Percentiles rank a stretch among this genome's conserved stretches.
phyloP scores from a whole-genome alignment of 129 eudicot species.

The Artemisia tridentata region DNA sequence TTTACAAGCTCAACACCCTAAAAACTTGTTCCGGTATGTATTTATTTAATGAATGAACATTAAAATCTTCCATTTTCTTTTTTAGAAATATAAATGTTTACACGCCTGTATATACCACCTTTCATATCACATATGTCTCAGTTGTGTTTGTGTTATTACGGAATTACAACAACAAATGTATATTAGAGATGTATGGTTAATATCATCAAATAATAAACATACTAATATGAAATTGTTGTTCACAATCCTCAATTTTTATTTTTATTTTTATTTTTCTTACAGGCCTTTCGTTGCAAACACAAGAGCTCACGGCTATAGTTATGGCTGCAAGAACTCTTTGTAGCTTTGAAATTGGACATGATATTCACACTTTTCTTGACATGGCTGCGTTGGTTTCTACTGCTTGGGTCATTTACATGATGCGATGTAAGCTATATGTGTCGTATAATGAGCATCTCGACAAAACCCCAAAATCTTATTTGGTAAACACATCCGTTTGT shows the following conservation, averaged over 20 bases:
- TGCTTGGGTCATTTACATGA: conserved; percentile 83
- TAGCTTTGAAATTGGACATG: conserved; percentile 51
- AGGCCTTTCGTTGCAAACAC: conserved; percentile 88
- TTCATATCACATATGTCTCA: too few relatives aligned
- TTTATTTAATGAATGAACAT: too few relatives aligned
- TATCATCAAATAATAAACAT: neutral
- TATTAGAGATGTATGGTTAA: neutral
- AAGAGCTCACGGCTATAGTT: conserved; percentile 81
- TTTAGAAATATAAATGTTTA: too few relatives aligned
- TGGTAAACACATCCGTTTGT: conserved; percentile 37
- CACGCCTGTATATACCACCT: too few relatives aligned
- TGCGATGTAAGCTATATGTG: conserved; percentile 51
- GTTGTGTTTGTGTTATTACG: too few relatives aligned
- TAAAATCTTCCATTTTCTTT: too few relatives aligned
- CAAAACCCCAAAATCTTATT: conserved; percentile 49
- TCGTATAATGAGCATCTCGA: conserved; percentile 62
- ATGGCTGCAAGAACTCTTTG: conserved; percentile 54
- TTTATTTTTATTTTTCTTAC: neutral
- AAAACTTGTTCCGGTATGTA: conserved; percentile 71
- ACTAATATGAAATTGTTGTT: neutral
- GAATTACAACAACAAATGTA: neutral
- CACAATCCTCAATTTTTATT: neutral
- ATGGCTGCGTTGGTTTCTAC: conserved; percentile 54
- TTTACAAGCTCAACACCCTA: conserved; percentile 72
- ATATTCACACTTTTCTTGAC: conserved; percentile 79